Evolutionary conservation across 2,329 filamentous ascomycete species (phyloP).

Genomic region (Lecanoromycetidae sp.): DNA sequence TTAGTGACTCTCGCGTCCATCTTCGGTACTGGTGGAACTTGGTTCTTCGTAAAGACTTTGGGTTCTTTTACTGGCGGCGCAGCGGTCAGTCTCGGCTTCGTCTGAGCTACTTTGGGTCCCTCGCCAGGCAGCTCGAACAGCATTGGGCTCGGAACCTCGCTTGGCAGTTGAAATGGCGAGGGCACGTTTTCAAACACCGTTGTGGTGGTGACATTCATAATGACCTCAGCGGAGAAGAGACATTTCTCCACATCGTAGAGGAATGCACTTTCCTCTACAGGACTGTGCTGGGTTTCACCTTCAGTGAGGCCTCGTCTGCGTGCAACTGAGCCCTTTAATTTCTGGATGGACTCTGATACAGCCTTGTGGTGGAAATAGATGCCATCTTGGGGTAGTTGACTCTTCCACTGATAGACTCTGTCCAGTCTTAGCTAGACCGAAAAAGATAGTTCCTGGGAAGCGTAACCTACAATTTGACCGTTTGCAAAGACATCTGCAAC

Average conservation of each 20-base stretch:
- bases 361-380: constrained; percentile 3
- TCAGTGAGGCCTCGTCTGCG: constrained; percentile 3
- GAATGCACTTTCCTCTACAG: constrained; percentile 8
- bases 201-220: constrained; percentile 5
- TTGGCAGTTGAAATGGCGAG: not conserved
- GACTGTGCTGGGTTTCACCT: not conserved
- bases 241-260: constrained; percentile 12
- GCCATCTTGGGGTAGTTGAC: constrained; percentile 6
- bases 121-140: not conserved
- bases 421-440: not conserved
- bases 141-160: not conserved
- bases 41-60: no score
- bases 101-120: no score
- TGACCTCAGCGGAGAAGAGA: constrained; percentile 9
- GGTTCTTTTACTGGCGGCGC: not conserved
- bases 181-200: constrained; percentile 2
- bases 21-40: no score
- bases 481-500: constrained; percentile 11
- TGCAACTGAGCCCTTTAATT: constrained; percentile 3
- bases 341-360: constrained; percentile 3
- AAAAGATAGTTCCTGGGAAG: no score
- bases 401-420: constrained; percentile 14
- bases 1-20: no score
- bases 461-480: constrained; percentile 7
- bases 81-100: not conserved